These are phyloP conservation scores for Acacia concinna DNA, from an alignment of 331 rosid species.

Conservation along the genomic window DNA sequence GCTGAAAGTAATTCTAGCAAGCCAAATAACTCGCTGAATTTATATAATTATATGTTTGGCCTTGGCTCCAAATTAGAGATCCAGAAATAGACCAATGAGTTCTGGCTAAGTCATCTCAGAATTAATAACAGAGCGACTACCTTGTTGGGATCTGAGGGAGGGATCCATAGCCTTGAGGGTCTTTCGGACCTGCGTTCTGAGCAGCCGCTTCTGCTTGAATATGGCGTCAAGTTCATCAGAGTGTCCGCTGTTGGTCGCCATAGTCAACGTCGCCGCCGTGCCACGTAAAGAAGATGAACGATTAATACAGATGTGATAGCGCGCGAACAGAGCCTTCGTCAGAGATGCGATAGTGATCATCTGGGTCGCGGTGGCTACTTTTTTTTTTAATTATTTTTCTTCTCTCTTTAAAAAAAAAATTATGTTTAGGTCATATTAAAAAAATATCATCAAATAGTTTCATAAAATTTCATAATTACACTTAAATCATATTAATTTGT, in stretches of 20 bases:
- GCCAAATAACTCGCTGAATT: neutral
- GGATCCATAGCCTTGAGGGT: constrained; percentile 73
- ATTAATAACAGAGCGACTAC: constrained; percentile 22
- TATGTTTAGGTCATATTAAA: too few relatives aligned
- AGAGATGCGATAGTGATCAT: constrained; percentile 29
- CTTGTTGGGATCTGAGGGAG: constrained; percentile 76
- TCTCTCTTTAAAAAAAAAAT: too few relatives aligned
- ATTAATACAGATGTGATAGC: neutral
- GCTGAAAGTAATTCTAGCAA: neutral
- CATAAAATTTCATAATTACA: too few relatives aligned
- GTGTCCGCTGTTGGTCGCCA: constrained; percentile 30
- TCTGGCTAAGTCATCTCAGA: neutral
- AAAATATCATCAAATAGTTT: too few relatives aligned
- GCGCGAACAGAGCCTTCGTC: constrained; percentile 5
- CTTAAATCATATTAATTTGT: too few relatives aligned
- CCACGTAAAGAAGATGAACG: constrained; percentile 13
- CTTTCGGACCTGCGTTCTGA: constrained; percentile 74
- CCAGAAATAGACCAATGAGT: neutral
- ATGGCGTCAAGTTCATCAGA: constrained; percentile 46
- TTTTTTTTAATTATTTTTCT: too few relatives aligned
- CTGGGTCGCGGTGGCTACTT: neutral
- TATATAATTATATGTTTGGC: neutral
- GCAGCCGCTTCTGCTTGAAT: constrained; percentile 62
- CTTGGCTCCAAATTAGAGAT: neutral
- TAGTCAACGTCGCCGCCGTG: constrained; percentile 33